Evolutionary conservation across 2,329 filamentous ascomycete species (phyloP), one percentile per base, ranked within the genome.

Genomic region (Penicillium oxalicum): DNA sequence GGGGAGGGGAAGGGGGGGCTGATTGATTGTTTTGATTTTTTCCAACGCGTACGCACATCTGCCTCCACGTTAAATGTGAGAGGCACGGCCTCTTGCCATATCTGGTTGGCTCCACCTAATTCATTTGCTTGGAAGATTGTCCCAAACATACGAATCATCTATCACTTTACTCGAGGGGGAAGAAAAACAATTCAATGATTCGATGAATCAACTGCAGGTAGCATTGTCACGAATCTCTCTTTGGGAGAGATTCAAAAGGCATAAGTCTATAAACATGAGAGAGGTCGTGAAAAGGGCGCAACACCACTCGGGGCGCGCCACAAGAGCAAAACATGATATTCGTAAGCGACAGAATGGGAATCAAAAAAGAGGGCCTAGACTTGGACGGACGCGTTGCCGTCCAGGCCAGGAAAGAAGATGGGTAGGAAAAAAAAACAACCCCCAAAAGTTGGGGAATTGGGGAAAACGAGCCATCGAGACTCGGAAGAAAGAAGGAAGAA

Each of bases 191-290:
- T 18, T 18, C 2, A 18, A 18, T 18, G 18, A 18, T 18, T 18
- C 18, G 18, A 18, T 18, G 18, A 34, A 34, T 48, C 42, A 48
- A 55, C 55, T 51, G 40, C 37, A 46, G 51, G 52, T 60, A 52
- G 52, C 53, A 60, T 60, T 60, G 51, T 44, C 55, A 54, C 52
- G 54, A 49, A 48, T 42, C 47, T 51, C 48, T 50, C 49, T 38
- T 18, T 46, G 44, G 48, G 9, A 49, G 46, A 51, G 49, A 52
- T 40, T 18, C 18, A 18, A 18, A 18, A 18, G 46, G 49, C 44
- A 48, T 38, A 39, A 53, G 36, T 52, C 55, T 57, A 57, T 57
- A 18, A 46, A 55, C 55, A 57, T 48, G 47, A 42, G 51, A 40
- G 28, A 24, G 18, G 8, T 27, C 36, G 34, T 44, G 18, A 26